Base-by-base conservation (phyloP, 2,329 filamentous ascomycete genomes). In the Talaromyces sp. region DNA sequence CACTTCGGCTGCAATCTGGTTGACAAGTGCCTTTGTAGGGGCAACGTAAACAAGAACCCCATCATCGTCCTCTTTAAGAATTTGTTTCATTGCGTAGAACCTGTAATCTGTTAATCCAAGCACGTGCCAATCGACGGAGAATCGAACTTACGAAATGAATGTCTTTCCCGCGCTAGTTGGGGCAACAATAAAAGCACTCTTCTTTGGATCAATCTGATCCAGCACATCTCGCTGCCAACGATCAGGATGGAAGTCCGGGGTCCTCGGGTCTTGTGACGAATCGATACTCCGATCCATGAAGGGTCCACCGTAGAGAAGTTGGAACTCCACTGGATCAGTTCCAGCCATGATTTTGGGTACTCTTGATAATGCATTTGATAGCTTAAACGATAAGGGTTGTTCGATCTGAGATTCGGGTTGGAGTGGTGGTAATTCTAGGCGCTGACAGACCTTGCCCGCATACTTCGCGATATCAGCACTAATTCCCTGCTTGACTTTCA, bases 101-200 rank as follows among this genome's bases (percentile, higher is more conserved):
- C 75, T 76, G 47, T 25, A 29, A 17, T 11, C 3, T 31, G 36
- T 36, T n/a, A 53, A 17, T 22, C 11, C 1, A 13, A 13, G 1
- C 7, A 38, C n/a, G 3, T 19, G 6, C 15, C 15, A 51, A 34
- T 36, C 2, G 8, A 3, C 29, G 22, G 2, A 2, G 0, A 11
- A 10, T 6, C 1, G 11, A 15, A 70, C 73, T 71, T 63, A 75
- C 73, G 87, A 65, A n/a, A 93, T 93, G 74, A 93, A 94, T 0
- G 91, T 94, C 75, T 93, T 94, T 68, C 91, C 91, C 0, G 91
- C 88, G 27, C 88, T 91, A 0, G 91, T 94, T 0, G 91, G 91
- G 0, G 91, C 91, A 8, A 93, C 87, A 0, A 92, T 89, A 66
- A 93, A 88, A 29, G 47, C 0, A 92, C 79, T 69, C 89, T 92